Conservation (phyloP, 2,329 filamentous ascomycete species). For the Colletotrichum sp. region DNA sequence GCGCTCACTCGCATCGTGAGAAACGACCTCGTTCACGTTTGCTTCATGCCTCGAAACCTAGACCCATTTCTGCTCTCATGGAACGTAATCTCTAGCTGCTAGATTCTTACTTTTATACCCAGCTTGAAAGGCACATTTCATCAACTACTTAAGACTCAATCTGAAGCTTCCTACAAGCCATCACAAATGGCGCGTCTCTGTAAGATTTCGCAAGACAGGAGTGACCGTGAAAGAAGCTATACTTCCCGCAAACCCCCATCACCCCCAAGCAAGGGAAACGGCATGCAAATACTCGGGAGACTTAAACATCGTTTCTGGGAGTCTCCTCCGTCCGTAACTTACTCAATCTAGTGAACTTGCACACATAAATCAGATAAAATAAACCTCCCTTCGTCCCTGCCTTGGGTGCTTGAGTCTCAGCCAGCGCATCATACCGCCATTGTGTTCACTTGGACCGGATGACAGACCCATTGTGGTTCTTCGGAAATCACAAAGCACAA, state of each 20-base stretch:
- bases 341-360: background rate
- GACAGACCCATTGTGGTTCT: background rate
- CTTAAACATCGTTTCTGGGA: background rate
- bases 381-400: too few relatives aligned
- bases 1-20: fast-evolving
- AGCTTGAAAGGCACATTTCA: fast-evolving
- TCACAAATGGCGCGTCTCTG: background rate
- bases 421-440: too few relatives aligned
- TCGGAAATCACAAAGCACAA: background rate
- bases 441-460: too few relatives aligned
- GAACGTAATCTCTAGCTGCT: background rate
- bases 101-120: background rate
- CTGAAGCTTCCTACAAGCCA: background rate
- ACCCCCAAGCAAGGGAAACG: fast-evolving
- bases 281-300: background rate
- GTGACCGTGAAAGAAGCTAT: background rate
- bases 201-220: background rate
- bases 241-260: fast-evolving
- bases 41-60: background rate
- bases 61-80: background rate
- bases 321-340: background rate
- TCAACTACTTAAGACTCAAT: background rate
- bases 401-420: too few relatives aligned
- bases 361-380: too few relatives aligned
- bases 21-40: fast-evolving